Percentiles rank a stretch among this genome's conserved stretches.
These are phyloP conservation scores for Thelonectria blattea DNA, from an alignment of 2,329 filamentous ascomycete species.

Conservation along the genomic window DNA sequence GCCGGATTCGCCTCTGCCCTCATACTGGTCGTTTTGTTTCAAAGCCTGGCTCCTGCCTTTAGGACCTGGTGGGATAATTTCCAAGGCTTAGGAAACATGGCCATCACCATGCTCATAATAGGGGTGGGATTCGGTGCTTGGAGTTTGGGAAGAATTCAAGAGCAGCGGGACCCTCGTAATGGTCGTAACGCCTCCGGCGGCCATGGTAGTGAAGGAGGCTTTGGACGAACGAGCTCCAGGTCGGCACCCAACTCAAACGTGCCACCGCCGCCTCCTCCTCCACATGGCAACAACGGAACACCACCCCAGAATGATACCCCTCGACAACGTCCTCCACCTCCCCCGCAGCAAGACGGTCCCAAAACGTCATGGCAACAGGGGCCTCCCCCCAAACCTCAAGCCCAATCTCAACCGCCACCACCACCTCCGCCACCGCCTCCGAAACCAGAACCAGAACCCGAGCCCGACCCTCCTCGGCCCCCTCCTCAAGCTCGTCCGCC, in stretches of 20 bases:
- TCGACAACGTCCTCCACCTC: conserved; percentile 34
- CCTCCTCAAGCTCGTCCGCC: conserved; percentile 16
- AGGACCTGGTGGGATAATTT: conserved; percentile 75
- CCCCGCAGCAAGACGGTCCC: conserved; percentile 41
- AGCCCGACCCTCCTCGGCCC: conserved; percentile 24
- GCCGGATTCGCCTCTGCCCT: conserved; percentile 84
- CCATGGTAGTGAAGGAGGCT: conserved; percentile 38
- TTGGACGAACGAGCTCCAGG: conserved; percentile 39
- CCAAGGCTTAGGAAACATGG: conserved; percentile 73
- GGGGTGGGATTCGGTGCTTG: conserved; percentile 80
- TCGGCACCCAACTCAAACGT: conserved; percentile 42
- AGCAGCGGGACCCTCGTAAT: conserved; percentile 28
- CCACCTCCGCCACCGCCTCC: conserved; percentile 1
- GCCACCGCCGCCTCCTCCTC: conserved; percentile 42
- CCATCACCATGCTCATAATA: conserved; percentile 73
- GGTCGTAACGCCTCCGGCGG: conserved; percentile 31
- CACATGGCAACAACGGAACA: conserved; percentile 34
- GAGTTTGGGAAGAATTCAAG: conserved; percentile 57
- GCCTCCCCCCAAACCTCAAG: conserved; percentile 32
- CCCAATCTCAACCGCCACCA: conserved; percentile 33
- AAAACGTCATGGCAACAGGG: conserved; percentile 48
- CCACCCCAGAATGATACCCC: conserved; percentile 43
- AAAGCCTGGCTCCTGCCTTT: conserved; percentile 74
- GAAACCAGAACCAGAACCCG: conserved; percentile 28
- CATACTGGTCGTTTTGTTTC: conserved; percentile 73